These are phyloP conservation scores for Hypoxylon sp. DNA, from an alignment of 2,329 filamentous ascomycete species.

Conservation along the genomic window DNA sequence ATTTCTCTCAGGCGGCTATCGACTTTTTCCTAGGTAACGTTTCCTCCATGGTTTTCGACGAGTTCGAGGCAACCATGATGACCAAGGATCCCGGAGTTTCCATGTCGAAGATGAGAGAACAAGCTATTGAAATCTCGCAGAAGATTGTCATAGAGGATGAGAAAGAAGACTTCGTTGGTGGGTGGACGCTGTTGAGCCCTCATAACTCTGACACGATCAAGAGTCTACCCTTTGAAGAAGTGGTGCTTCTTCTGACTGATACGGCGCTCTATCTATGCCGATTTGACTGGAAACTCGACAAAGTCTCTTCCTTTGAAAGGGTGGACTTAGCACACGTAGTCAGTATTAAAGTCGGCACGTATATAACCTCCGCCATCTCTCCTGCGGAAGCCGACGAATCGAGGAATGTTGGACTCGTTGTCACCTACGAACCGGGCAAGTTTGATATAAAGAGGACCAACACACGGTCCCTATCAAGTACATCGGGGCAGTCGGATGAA, in stretches of 20 bases:
- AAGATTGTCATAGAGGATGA: constrained; percentile 88
- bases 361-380: constrained; percentile 90
- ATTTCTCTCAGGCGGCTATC: constrained; percentile 94
- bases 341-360: constrained; percentile 83
- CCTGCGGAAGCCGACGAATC: constrained; percentile 81
- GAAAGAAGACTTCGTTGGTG: constrained; percentile 87
- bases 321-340: constrained; percentile 82
- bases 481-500: constrained; percentile 54
- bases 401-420: constrained; percentile 86
- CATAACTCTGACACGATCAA: constrained; percentile 77
- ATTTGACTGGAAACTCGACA: constrained; percentile 96
- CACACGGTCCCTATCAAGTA: constrained; percentile 81
- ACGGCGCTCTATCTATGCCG: constrained; percentile 88
- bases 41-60: constrained; percentile 86
- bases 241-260: constrained; percentile 88
- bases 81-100: constrained; percentile 92
- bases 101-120: constrained; percentile 84
- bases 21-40: constrained; percentile 95
- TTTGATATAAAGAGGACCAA: constrained; percentile 84
- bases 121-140: constrained; percentile 89
- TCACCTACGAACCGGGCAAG: constrained; percentile 81
- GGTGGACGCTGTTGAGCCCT: constrained; percentile 90
- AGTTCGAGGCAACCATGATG: constrained; percentile 95
- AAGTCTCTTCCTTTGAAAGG: constrained; percentile 91
- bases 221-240: constrained; percentile 86